These are phyloP conservation scores for Fraxinus sp. DNA, from an alignment of 305 asterid genomes.

Conservation along the genomic window DNA sequence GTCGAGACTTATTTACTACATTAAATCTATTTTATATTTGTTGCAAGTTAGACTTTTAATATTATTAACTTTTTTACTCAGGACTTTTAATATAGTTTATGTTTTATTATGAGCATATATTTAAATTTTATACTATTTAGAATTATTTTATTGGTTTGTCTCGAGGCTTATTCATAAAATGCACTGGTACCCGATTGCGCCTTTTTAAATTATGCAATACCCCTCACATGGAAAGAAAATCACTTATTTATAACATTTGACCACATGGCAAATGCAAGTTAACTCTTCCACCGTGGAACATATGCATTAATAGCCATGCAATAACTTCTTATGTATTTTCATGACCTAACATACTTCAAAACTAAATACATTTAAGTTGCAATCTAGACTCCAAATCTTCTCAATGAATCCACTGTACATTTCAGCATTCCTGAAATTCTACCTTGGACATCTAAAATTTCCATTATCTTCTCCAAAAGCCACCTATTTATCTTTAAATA, in stretches of 20 bases:
- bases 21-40: neutral
- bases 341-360: neutral
- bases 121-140: neutral
- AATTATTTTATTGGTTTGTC: neutral
- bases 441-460: neutral
- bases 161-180: neutral
- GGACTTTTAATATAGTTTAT: neutral
- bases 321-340: neutral
- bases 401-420: neutral
- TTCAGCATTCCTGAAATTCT: conserved; percentile 1
- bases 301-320: neutral
- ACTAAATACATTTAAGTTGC: neutral
- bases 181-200: neutral
- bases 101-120: neutral
- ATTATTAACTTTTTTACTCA: neutral
- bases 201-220: neutral
- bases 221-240: neutral
- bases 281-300: neutral
- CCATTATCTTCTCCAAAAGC: neutral
- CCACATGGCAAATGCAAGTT: neutral
- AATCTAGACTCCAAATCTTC: neutral
- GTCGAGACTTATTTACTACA: neutral
- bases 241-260: neutral
- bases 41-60: neutral
- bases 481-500: neutral